These are phyloP conservation scores for Russula foetens DNA, from an alignment of 768 basidiomycete species.

Conservation along the genomic window DNA sequence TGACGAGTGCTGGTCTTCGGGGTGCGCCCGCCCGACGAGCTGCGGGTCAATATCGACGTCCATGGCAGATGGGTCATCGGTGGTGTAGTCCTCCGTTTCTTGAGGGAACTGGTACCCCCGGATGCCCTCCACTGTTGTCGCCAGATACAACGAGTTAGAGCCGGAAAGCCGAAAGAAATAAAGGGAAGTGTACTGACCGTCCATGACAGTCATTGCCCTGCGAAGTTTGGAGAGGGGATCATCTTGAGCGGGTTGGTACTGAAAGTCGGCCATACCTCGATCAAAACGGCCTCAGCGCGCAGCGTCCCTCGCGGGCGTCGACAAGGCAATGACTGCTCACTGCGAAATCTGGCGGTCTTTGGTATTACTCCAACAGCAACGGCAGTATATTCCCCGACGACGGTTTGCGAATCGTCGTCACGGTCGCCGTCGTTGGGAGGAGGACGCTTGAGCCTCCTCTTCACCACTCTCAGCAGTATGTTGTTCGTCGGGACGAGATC, in stretches of 20 bases:
- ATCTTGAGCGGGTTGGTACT: conserved; percentile 66
- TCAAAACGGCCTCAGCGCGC: background rate
- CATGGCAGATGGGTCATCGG: conserved; percentile 29
- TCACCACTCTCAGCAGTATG: conserved; percentile 78
- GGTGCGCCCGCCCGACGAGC: conserved; percentile 21
- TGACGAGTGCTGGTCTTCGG: conserved; percentile 14
- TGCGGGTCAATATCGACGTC: conserved; percentile 43
- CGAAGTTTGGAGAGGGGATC: conserved; percentile 69
- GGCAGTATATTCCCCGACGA: conserved; percentile 63
- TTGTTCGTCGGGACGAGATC: conserved; percentile 72
- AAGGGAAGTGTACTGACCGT: conserved; percentile 46
- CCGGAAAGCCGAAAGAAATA: background rate
- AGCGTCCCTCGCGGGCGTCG: background rate
- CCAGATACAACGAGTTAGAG: background rate
- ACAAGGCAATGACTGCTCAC: conserved; percentile 37
- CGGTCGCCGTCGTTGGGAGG: conserved; percentile 10
- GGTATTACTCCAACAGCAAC: conserved; percentile 67
- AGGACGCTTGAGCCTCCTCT: conserved; percentile 47
- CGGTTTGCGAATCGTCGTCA: conserved; percentile 10
- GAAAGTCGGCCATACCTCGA: conserved; percentile 89
- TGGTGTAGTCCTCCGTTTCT: conserved; percentile 57
- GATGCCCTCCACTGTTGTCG: conserved; percentile 57
- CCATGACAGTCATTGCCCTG: conserved; percentile 66
- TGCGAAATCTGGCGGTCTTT: conserved; percentile 84
- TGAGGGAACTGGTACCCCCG: conserved; percentile 59